Conservation (phyloP, 768 basidiomycete genomes). For the Pilatotrama ljubarskyi region DNA sequence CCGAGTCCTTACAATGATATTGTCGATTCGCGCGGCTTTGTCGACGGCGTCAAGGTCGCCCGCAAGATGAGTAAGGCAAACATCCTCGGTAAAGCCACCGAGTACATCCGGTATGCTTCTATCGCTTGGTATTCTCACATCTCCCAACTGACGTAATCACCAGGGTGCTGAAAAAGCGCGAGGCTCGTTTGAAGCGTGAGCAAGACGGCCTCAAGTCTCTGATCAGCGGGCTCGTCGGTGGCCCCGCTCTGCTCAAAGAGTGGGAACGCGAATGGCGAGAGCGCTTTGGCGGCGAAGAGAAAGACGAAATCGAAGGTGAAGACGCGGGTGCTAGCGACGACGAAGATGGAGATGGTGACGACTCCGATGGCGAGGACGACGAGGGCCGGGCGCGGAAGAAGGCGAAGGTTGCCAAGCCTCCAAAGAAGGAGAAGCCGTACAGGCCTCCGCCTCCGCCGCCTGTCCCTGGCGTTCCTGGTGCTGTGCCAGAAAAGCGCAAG, state of each 20-base stretch:
- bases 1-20: constrained; percentile 42
- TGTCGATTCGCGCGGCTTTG: constrained; percentile 82
- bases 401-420: constrained; percentile 46
- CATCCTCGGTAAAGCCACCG: constrained; percentile 86
- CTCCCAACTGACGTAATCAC: background rate
- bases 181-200: constrained; percentile 68
- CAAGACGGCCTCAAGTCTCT: constrained; percentile 73
- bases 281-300: constrained; percentile 75
- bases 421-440: constrained; percentile 44
- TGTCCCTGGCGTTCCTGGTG: constrained; percentile 34
- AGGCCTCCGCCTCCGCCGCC: constrained; percentile 35
- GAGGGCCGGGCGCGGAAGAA: constrained; percentile 65
- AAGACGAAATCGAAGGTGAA: constrained; percentile 52
- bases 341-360: constrained; percentile 54
- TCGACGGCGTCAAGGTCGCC: constrained; percentile 91
- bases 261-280: constrained; percentile 79
- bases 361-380: constrained; percentile 38
- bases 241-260: constrained; percentile 65
- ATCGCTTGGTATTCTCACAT: too few species aligned
- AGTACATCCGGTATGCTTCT: constrained; percentile 68
- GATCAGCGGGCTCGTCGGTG: constrained; percentile 70
- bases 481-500: constrained; percentile 75
- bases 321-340: constrained; percentile 46
- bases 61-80: constrained; percentile 91
- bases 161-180: constrained; percentile 80